These are phyloP conservation scores for Picea engelmannii DNA, from an alignment of 83 land plant genomes.

Conservation along the genomic window DNA sequence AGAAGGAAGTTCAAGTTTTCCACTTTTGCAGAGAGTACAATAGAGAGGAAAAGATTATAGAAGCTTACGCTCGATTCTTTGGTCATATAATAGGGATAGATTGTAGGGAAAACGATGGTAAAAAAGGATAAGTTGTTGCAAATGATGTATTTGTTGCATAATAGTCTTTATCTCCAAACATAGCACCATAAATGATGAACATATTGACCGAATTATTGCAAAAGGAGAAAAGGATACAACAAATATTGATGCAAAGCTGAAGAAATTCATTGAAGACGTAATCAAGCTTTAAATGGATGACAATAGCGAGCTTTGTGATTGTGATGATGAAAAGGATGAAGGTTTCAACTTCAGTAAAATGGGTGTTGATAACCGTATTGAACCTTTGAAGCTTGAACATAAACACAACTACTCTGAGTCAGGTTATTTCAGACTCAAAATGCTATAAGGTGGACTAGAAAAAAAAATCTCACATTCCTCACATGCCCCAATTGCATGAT, in stretches of 20 bases:
- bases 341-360: too few relatives aligned
- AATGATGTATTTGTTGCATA: constrained; percentile 95
- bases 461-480: too few relatives aligned
- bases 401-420: too few relatives aligned
- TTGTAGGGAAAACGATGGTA: constrained; percentile 91
- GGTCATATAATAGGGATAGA: constrained; percentile 94
- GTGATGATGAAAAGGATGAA: too few relatives aligned
- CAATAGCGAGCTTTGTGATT: constrained; percentile 15
- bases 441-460: too few relatives aligned
- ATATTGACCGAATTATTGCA: too few relatives aligned
- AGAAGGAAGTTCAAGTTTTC: constrained; percentile 76
- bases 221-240: constrained; percentile 1
- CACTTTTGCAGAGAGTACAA: neutral
- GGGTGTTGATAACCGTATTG: too few relatives aligned
- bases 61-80: constrained; percentile 88
- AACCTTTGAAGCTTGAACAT: constrained; percentile 55
- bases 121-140: constrained; percentile 93
- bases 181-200: constrained; percentile 78
- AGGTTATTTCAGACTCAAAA: too few relatives aligned
- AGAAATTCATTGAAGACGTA: too few relatives aligned
- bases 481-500: too few relatives aligned
- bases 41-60: neutral
- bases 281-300: neutral
- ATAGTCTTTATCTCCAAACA: constrained; percentile 97
- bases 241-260: too few relatives aligned